Conservation (phyloP, 2,329 filamentous ascomycete genomes). For the Pseudocercospora macadamiae region DNA sequence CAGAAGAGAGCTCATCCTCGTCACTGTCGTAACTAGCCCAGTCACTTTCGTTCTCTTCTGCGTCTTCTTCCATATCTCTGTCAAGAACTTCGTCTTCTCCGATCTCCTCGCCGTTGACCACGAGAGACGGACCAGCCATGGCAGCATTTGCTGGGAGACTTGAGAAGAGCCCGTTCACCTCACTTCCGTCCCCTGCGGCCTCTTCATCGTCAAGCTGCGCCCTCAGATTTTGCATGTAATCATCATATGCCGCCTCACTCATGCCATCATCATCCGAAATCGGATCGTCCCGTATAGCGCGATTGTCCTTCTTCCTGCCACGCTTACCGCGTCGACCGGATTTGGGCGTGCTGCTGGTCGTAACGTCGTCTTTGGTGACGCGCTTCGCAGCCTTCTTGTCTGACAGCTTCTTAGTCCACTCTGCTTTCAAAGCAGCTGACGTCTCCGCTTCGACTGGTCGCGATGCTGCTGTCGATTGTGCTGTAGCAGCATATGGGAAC, state of each 20-base stretch:
- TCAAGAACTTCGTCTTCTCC: constrained; percentile 34
- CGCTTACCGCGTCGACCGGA: constrained; percentile 33
- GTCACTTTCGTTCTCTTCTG: constrained; percentile 20
- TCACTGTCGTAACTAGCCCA: constrained; percentile 27
- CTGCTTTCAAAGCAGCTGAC: constrained; percentile 30
- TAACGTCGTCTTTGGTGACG: constrained; percentile 1
- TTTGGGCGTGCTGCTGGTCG: constrained; percentile 17
- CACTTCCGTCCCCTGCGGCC: constrained; percentile 12
- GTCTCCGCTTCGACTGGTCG: constrained; percentile 19
- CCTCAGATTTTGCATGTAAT: constrained; percentile 71
- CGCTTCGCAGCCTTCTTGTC: constrained; percentile 32
- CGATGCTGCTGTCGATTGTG: constrained; percentile 26
- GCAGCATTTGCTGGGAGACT: constrained; percentile 15
- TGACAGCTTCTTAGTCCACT: constrained; percentile 28
- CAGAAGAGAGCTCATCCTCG: constrained; percentile 37
- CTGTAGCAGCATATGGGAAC: constrained; percentile 20
- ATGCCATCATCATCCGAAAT: constrained; percentile 51
- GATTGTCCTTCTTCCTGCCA: constrained; percentile 39
- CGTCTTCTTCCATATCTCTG: constrained; percentile 18
- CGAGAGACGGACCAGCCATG: constrained; percentile 31
- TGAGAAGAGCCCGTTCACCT: constrained; percentile 10
- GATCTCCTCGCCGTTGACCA: constrained; percentile 35
- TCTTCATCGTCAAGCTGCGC: constrained; percentile 37
- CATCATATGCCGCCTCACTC: constrained; percentile 52
- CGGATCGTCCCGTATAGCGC: constrained; percentile 20